Evolutionary conservation across 257 asterid species (phyloP), one percentile per base, ranked within the genome.

Genomic region (Forsythia viridissima): DNA sequence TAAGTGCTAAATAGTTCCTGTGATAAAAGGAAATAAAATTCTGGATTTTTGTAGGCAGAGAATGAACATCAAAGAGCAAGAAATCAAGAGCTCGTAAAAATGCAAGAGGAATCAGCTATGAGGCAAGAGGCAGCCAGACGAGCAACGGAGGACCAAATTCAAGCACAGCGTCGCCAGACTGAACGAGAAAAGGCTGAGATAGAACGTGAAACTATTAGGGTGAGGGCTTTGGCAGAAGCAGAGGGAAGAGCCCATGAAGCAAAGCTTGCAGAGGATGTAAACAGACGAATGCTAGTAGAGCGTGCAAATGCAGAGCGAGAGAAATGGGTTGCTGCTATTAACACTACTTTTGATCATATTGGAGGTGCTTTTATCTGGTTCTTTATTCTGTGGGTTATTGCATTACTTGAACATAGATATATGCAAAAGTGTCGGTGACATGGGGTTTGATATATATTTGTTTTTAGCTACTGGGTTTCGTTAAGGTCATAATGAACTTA

Each of bases 161-260:
- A 95, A 86, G 93, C 95, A 42, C 99, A 95, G 73, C 97, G 94
- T 74, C 93, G 92, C 71, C 93, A 93, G 79, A 92, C 99, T 66
- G 98, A 91, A 86, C 86, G 88, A 72, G 93, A 91, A 80, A 93
- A 87, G 86, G 97, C 98, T 80, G 92, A 88, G 84, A 90, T 93
- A 72, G 97, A 93, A 66, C 96, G 93, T 72, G 99, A 93, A 84
- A 95, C 98, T 48, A 90, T 92, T 71, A 90, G 91, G 86, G 91
- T 86, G 77, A 89, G 84, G 77, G 88, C 96, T 76, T 69, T 93
- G 93, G 95, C 97, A 43, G 97, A 93, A 84, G 98, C 99, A 36
- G 99, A 93, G 87, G 99, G 93, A 79, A 87, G 96, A 81, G 99
- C 98, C 59, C 99, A 88, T 82, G 99, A 95, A 82, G 92, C 96